Evolutionary conservation across 768 basidiomycete species (phyloP), one percentile per base, ranked within the genome.

Genomic region (Strobilomyces echinocephalus): DNA sequence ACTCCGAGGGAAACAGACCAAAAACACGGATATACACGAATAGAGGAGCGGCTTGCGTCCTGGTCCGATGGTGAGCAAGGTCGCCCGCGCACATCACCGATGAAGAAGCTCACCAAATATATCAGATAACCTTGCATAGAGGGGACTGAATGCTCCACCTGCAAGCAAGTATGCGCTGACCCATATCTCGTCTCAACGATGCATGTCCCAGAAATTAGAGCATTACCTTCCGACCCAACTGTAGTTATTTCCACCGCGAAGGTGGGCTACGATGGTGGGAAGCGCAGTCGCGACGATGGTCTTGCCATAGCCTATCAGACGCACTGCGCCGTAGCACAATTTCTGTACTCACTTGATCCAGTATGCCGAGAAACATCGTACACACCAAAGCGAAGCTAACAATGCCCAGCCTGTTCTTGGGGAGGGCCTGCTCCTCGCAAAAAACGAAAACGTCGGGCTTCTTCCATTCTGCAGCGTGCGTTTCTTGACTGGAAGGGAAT

Each of bases 41-140:
- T 84, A 89, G 3, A 91, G 73, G n/a, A 88, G 72, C 2, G 82
- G 81, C 62, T 91, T 92, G 40, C 88, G 75, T 8, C 83, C 82
- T 75, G 60, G 6, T 12, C 20, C 18, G 15, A 9, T 30, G 30
- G 30, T 44, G 28, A 21, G 8, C 53, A 24, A 63, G 51, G 30
- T 46, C 15, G n/a, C 35, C 30, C 24, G 6, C 11, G 42, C 1
- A 18, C 12, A 10, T 40, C 38, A 18, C 18, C 2, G 8, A 18
- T 8, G 18, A 31, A 14, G 28, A 49, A 9, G 16, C 55, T 33
- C 48, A 66, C 75, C 75, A 26, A 74, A 53, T 31, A 76, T 71
- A 65, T 88, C 83, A 2, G 87, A 88, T 1, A 89, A 68, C 63
- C 89, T 91, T 12, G 89, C 90, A 57, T 90, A 91, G 3, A 88